Evolutionary conservation across 1,139 yeast species (phyloP), one percentile per base, ranked within the genome.

Genomic region (Nakaseomyces bracarensis): DNA sequence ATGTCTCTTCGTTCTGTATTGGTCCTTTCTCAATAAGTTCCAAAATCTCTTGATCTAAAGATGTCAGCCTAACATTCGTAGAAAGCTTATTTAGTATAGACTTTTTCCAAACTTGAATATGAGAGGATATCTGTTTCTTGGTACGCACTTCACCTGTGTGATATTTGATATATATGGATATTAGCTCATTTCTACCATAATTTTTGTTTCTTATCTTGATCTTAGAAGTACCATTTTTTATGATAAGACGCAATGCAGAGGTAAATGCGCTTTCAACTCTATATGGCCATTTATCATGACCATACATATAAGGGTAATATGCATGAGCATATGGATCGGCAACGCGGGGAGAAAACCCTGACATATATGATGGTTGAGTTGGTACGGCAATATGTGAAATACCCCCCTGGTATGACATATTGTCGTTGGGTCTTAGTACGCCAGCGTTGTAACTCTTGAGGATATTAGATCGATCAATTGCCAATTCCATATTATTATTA

Each of bases 171-270:
- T 78, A 89, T 58, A 87, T 91, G 15, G 94, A 81, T 43, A 89
- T 85, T 47, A 89, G 71, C 66, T 89, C 96, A 63, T 89, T 89
- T 49, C 98, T 71, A 16, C 98, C 98, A 57, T 94, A 84, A 9
- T 87, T 80, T 44, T 84, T 73, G 25, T 95, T 95, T 45, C 79
- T 77, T 42, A 89, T 77, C 54, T 86, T 83, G 55, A 89, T 83
- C 61, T 89, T 89, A 46, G 83, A 76, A 29, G 91, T 70, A 1
- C 96, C 96, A 49, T 82, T 84, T 52, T 86, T 85, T 27, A 96
- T 96, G 41, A 89, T 87, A 42, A 84, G 73, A 41, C 74, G 69
- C 41, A 89, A 65, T 0, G 95, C 95, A 51, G 86, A 93, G 69
- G 82, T 79, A 58, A 89, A 89, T 3, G 96, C 96, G 22, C 69